phyloP scores from a whole-genome alignment of 2,329 filamentous ascomycete genomes.

The Bimuria novae-zelandiae region DNA sequence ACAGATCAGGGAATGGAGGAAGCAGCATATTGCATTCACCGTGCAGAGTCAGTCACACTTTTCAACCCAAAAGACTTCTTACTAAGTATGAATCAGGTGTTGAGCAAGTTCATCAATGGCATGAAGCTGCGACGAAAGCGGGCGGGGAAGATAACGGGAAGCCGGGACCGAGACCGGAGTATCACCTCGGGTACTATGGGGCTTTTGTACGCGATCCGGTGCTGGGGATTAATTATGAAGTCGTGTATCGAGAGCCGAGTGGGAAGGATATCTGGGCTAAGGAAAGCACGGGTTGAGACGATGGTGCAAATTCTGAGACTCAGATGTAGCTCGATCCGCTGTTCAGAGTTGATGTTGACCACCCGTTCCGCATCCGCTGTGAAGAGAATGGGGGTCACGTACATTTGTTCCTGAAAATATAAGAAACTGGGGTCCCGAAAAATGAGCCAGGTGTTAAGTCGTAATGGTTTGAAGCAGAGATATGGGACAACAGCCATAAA shows the following conservation, averaged over 20 bases:
- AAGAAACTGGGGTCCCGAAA: too few species aligned
- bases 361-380: too few species aligned
- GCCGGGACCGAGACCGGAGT: constrained; percentile 19
- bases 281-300: not conserved
- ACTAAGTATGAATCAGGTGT: constrained; percentile 7
- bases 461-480: too few species aligned
- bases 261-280: not conserved
- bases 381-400: too few species aligned
- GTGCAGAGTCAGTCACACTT: constrained; percentile 6
- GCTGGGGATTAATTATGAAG: not conserved
- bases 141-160: constrained; percentile 23
- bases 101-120: constrained; percentile 15
- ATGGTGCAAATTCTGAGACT: too few species aligned
- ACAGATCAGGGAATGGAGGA: not conserved
- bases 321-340: too few species aligned
- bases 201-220: constrained; percentile 23
- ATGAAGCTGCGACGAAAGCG: constrained; percentile 14
- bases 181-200: constrained; percentile 21
- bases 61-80: too few species aligned
- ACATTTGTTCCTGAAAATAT: too few species aligned
- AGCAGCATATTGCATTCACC: constrained; percentile 1
- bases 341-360: too few species aligned
- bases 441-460: too few species aligned
- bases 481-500: too few species aligned
- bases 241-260: not conserved